A percentile compares a stretch with the other conserved stretches of the same genome.
These are phyloP conservation scores for Phytopythium vexans DNA, from an alignment of 352 stramenopile genomes.

Conservation along the genomic window DNA sequence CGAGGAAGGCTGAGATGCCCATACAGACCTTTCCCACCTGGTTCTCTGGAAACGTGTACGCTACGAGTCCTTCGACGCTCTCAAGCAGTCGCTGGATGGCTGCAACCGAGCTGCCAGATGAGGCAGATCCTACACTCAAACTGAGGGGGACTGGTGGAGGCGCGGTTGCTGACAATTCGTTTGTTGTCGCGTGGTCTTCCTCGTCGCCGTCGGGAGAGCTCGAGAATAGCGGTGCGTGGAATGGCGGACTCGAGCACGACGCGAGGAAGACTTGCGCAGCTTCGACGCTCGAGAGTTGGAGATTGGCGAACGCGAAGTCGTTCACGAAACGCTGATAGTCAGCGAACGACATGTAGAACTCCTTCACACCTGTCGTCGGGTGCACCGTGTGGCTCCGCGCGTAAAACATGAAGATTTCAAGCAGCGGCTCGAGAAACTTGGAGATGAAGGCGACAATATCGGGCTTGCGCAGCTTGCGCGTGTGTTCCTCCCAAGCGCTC, in stretches of 20 bases:
- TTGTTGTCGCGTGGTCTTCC: constrained; percentile 6
- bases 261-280: constrained; percentile 68
- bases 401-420: constrained; percentile 82
- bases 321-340: constrained; percentile 77
- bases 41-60: constrained; percentile 36
- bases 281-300: constrained; percentile 69
- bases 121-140: constrained; percentile 2
- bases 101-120: constrained; percentile 7
- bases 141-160: no score
- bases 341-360: constrained; percentile 67
- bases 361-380: constrained; percentile 28
- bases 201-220: neutral
- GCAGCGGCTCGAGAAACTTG: constrained; percentile 61
- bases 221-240: constrained; percentile 33
- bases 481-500: constrained; percentile 47
- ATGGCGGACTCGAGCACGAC: constrained; percentile 48
- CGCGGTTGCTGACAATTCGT: no score
- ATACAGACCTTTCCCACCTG: constrained; percentile 66
- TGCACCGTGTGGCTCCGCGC: constrained; percentile 52
- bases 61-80: constrained; percentile 44
- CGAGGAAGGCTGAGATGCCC: constrained; percentile 66
- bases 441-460: constrained; percentile 61
- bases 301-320: constrained; percentile 68
- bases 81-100: constrained; percentile 42
- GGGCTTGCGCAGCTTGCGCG: constrained; percentile 32